Base-by-base conservation (phyloP, 768 basidiomycete species). In the Boletales sp. region DNA sequence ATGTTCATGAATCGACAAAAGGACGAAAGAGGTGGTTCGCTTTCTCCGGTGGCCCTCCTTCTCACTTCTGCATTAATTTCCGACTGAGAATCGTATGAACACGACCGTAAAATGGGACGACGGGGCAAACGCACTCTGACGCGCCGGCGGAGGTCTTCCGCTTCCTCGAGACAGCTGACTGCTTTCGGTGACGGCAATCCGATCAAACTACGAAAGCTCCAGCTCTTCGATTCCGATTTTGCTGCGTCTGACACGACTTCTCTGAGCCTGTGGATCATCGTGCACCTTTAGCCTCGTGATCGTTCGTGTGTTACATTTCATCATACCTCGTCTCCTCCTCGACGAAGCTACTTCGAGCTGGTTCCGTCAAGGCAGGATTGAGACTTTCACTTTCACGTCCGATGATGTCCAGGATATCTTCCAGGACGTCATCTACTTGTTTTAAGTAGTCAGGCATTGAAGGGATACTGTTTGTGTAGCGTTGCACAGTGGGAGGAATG, bases 171-270 rank as follows among this genome's bases (percentile, higher is more conserved):
- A 32, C 31, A 48, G 32, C 18, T 50, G 10, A 0, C n/a, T 14
- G 39, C 35, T 46, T 29, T 40, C 13, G 53, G 42, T 13, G 60
- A 55, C 24, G 56, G n/a, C 21, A 42, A 21, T 15, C 47, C 27
- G 14, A 60, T 3, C 9, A 60, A 31, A n/a, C 7, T 15, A 11
- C 10, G 18, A 11, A 47, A 10, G 12, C 47, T 30, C 43, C 24
- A 44, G 24, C 37, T 34, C 1, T 6, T 45, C 5, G 48, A 38
- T 12, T 38, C 38, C 2, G 29, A 38, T 9, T 17, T 36, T 10
- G 4, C n/a, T 7, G 8, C 36, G 6, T 35, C 35, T 32, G 43
- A 43, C 5, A 60, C 24, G 1, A 2, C 48, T 8, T 43, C 12
- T 13, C 58, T 45, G n/a, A 27, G 24, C 24, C 24, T 27, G 24